Evolutionary conservation across 2,329 filamentous ascomycete genomes (phyloP).

Genomic region (Clathrospora elynae): DNA sequence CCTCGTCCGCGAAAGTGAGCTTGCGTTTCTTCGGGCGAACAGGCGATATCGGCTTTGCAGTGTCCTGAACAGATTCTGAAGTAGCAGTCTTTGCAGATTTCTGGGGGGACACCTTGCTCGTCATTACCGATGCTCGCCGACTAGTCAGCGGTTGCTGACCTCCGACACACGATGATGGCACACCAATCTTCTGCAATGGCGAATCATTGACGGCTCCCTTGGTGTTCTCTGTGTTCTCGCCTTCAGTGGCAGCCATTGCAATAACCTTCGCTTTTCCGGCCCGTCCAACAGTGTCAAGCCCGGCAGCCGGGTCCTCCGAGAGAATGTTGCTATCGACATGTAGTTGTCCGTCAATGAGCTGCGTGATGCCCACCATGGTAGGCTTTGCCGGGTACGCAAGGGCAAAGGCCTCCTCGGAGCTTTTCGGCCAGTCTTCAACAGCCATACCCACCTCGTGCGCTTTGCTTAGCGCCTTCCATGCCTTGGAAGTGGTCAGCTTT

Average conservation of each 20-base stretch:
- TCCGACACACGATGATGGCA: slow-evolving; percentile 50
- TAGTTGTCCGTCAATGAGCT: slow-evolving; percentile 61
- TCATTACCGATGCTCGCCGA: slow-evolving; percentile 26
- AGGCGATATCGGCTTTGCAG: slow-evolving; percentile 16
- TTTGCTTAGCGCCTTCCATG: slow-evolving; percentile 69
- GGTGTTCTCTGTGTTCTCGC: slow-evolving; percentile 13
- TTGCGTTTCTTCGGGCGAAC: slow-evolving; percentile 38
- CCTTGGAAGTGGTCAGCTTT: slow-evolving; percentile 61
- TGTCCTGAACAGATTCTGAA: not conserved
- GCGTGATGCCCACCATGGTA: slow-evolving; percentile 62
- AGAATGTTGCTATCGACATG: slow-evolving; percentile 53
- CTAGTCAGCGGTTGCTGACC: slow-evolving; percentile 44
- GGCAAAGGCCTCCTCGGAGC: slow-evolving; percentile 68
- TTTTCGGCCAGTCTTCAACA: slow-evolving; percentile 68
- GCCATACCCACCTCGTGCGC: slow-evolving; percentile 81
- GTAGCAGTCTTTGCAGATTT: slow-evolving; percentile 14
- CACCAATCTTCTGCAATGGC: slow-evolving; percentile 43
- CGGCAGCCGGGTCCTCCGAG: slow-evolving; percentile 31
- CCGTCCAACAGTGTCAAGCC: slow-evolving; percentile 36
- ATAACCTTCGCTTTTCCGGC: slow-evolving; percentile 33
- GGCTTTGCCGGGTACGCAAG: slow-evolving; percentile 58
- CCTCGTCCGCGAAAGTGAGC: slow-evolving; percentile 39
- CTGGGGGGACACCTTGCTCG: slow-evolving; percentile 28
- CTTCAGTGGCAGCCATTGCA: slow-evolving; percentile 32
- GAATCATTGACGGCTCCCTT: slow-evolving; percentile 5